Evolutionary conservation across 1,284 basidiomycete species (phyloP), one percentile per base, ranked within the genome.

Genomic region (Taiwanofungus camphoratus): DNA sequence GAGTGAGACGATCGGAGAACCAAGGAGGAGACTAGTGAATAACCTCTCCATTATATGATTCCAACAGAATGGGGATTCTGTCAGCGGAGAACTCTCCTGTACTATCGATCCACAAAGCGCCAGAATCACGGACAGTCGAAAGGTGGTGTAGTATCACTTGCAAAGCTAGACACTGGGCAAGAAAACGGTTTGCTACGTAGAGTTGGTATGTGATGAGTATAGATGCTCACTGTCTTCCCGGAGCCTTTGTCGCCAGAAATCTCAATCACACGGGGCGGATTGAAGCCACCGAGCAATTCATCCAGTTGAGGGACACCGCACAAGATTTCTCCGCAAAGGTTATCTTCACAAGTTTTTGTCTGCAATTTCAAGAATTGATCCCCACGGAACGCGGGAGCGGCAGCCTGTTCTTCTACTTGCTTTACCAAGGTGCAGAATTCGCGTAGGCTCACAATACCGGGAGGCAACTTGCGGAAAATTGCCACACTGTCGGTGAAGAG

Each of bases 91-190:
- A 83, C 43, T 77, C 77, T 3, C 83, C 82, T 1, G 68, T 71
- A 7, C 79, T 81, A 53, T 89, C 86, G 33, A 89, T 71, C 86
- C 86, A 89, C 6, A 78, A 56, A 0, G 70, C 74, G 37, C 57
- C 66, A 3, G 68, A 60, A 15, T 68, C 53, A 16, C 51, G 43
- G 46, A 68, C 42, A 6, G 53, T 49, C 1, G 63, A 55, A 1
- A 88, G 69, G 53, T 78, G 68, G 15, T 68, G 68, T 16, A 85
- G 59, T 24, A 74, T 67, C 4, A 81, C 58, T 44, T 85, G 78
- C 19, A 81, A 58, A 1, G 74, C 76, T 8, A 88, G 62, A 13
- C 67, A 64, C 83, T 86, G 44, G 1, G 31, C 31, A 16, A 33
- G 13, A 8, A 7, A 27, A 27, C 26, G 26, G 13, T 13, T 27